Evolutionary conservation across 2,329 filamentous ascomycete species (phyloP), one percentile per base, ranked within the genome.

Genomic region (Immersiporthe knoxdaviesiana): DNA sequence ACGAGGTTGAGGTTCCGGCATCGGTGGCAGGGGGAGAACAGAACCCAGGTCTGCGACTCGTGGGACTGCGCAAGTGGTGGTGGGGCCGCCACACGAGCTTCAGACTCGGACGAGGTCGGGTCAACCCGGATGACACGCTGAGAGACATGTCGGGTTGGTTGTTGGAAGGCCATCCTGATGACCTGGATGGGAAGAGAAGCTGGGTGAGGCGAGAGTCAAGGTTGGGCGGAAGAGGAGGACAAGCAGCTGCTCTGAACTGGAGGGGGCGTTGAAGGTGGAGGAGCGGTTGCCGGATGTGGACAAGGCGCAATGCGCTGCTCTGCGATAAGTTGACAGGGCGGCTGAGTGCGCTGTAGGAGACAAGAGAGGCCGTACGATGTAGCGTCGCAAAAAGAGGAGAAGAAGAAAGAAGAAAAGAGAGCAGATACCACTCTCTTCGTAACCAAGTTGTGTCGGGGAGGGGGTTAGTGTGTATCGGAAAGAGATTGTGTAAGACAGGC

Each of bases 41-140:
- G 88, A 67, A 98, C 91, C 96, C 96, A 99, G 87, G 97, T 95
- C 79, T 96, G 91, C 16, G 92, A 91, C 73, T 94, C 91, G 71
- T 92, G 81, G 58, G 76, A 75, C 63, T 80, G 79, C 47, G 78
- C 73, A 72, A 75, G 76, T 69, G 78, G 44, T 47, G 44, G 77
- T 64, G 74, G 72, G 24, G 72, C 50, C 32, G 74, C 73, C 27
- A 65, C 64, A 52, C 62, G 69, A 63, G 75, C 72, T 32, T 80
- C 78, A 39, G 80, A 76, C 47, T 83, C 81, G 21, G 81, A 80
- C 27, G 77, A 78, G 65, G 79, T 78, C 2, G 81, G 75, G 44
- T 80, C 71, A 69, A 76, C 76, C 37, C 81, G 83, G 61, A 79
- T 80, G 70, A 81, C 79, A 72, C 86, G 83, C 74, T 85, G 86